Conservation (phyloP, 208 protist genomes). For the Porcisia hertigi region DNA sequence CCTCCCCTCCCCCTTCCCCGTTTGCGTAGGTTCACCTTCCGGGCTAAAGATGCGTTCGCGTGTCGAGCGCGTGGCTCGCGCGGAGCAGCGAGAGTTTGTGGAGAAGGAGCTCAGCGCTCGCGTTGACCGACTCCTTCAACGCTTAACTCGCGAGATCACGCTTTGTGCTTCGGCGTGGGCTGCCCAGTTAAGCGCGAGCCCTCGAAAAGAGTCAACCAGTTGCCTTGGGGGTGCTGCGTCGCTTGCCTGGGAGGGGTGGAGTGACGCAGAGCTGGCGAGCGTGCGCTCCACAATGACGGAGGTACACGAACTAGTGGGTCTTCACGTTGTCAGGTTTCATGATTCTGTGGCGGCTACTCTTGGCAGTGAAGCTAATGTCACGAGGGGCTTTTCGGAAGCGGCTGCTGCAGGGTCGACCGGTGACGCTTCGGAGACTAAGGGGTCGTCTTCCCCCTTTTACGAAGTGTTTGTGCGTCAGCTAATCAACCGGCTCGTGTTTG, state of each 20-base stretch:
- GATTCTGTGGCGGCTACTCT: not conserved
- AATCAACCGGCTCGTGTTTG: not conserved
- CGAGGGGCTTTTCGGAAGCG: not conserved
- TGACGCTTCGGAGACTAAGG: not conserved
- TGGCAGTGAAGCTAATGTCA: not conserved
- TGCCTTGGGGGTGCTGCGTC: not conserved
- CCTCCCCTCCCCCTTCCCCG: not conserved
- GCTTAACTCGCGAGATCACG: not conserved
- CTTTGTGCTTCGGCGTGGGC: not conserved
- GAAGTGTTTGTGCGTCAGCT: conserved; percentile 9
- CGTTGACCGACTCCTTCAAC: not conserved
- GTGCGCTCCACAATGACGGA: conserved; percentile 7
- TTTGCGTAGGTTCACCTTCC: too few relatives aligned
- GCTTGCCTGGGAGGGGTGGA: not conserved
- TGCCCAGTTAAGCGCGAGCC: not conserved
- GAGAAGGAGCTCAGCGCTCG: conserved; percentile 4
- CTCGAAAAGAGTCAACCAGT: not conserved
- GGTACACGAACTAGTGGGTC: conserved; percentile 9
- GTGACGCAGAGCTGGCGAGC: conserved; percentile 7
- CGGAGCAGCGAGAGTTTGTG: conserved; percentile 1
- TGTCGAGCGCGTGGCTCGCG: conserved; percentile 17
- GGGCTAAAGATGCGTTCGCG: conserved; percentile 19
- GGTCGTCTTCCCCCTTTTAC: conserved; percentile 1
- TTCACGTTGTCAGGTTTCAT: not conserved
- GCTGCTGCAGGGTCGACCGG: not conserved